Conservation (phyloP, 2,329 filamentous ascomycete species). For the Fusarium acutatum region DNA sequence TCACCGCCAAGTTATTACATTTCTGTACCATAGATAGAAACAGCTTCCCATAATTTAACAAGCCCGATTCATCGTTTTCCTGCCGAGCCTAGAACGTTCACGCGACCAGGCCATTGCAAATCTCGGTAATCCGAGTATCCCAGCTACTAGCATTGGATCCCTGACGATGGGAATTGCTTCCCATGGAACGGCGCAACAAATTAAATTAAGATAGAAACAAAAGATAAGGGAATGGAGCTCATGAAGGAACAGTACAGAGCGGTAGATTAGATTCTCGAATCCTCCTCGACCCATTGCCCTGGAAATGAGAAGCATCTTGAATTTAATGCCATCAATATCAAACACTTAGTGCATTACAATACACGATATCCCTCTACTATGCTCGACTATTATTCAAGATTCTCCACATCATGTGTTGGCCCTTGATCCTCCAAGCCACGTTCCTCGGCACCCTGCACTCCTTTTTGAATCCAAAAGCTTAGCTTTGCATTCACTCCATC, state of each 20-base stretch:
- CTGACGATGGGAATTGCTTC: conserved; percentile 2
- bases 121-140: conserved; percentile 34
- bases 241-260: neutral
- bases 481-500: conserved; percentile 18
- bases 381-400: conserved; percentile 1
- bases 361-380: neutral
- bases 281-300: neutral
- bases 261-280: neutral
- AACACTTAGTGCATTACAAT: conserved; percentile 11
- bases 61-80: neutral
- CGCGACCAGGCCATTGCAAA: conserved; percentile 30
- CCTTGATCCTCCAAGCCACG: conserved; percentile 4
- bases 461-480: conserved; percentile 29
- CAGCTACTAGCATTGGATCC: conserved; percentile 6
- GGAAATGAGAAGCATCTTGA: neutral
- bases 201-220: neutral
- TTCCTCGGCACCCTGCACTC: neutral
- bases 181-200: neutral
- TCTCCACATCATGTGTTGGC: conserved; percentile 12
- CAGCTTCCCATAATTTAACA: conserved; percentile 2
- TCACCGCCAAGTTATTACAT: conserved; percentile 9
- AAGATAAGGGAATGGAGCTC: neutral
- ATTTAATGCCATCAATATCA: conserved; percentile 22
- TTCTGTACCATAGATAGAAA: conserved; percentile 34
- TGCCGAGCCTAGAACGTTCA: neutral